These are phyloP conservation scores for Diospyros lotus DNA, from an alignment of 148 eudicot genomes.

Conservation along the genomic window DNA sequence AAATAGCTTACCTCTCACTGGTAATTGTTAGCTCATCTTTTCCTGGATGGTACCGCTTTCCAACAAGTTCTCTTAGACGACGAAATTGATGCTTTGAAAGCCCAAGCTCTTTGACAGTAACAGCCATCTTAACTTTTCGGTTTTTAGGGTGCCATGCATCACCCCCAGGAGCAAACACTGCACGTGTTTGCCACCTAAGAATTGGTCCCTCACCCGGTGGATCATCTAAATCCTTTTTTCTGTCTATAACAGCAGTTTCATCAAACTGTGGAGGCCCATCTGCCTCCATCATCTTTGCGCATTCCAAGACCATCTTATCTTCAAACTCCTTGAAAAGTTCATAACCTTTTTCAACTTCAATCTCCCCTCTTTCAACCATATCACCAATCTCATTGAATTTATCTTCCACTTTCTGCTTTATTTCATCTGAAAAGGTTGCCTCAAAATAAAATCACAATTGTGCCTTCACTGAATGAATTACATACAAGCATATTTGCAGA, in stretches of 20 bases:
- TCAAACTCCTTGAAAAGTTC: constrained; percentile 74
- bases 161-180: constrained; percentile 75
- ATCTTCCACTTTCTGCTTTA: constrained; percentile 65
- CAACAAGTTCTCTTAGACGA: constrained; percentile 80
- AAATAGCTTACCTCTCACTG: constrained; percentile 69
- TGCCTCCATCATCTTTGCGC: constrained; percentile 50
- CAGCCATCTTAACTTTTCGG: constrained; percentile 81
- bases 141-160: constrained; percentile 99
- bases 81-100: constrained; percentile 75
- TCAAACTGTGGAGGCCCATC: constrained; percentile 53
- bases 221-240: constrained; percentile 52
- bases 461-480: background rate
- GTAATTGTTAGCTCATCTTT: constrained; percentile 88
- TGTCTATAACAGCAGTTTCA: constrained; percentile 28
- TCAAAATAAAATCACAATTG: background rate
- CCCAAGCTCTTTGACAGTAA: constrained; percentile 92
- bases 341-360: constrained; percentile 69
- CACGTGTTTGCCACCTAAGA: constrained; percentile 85
- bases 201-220: constrained; percentile 89
- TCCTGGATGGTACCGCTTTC: constrained; percentile 79
- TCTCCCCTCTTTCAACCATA: constrained; percentile 64
- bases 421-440: constrained; percentile 44
- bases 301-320: constrained; percentile 65
- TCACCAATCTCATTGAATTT: constrained; percentile 75
- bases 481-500: background rate